Base-by-base conservation (phyloP, 495 filamentous ascomycete species). In the Xylaria curta region DNA sequence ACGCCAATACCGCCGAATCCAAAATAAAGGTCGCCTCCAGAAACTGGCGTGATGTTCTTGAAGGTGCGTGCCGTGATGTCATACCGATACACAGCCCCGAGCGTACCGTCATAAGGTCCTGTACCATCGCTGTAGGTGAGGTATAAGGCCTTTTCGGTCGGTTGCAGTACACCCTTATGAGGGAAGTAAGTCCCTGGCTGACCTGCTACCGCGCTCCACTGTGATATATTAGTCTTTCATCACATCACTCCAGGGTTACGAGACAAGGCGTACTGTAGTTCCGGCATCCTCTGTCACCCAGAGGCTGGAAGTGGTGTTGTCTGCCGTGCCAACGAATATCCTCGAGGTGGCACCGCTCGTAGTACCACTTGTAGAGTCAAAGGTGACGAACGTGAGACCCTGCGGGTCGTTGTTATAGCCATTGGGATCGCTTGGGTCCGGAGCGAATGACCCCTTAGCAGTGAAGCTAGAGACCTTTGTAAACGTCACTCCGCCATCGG, bases 1-100 rank as follows among this genome's bases (percentile, higher is more conserved):
- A 89, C 76, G 21, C 83, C 83, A 12, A 89, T 76, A 15, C 88
- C 88, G 31, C 88, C 88, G 66, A 87, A 90, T 7, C 88, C 88
- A 60, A 82, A 88, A 69, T 80, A 79, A 17, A 83, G 75, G 61
- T 83, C 81, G 6, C 71, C 69, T 36, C 81, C 82, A 1, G 79
- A 78, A 0, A 82, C 82, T 2, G 88, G 88, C 3, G 82, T 87
- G 72, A 89, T 90, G 68, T 90, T 80, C 36, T 80, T 86, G 86
- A 86, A 89, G 9, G 81, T 81, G 26, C 78, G 76, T 10, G 78
- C 80, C 24, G 83, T 73, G 26, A 88, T 81, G 53, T 88, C 83
- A 74, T 88, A 89, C 71, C 82, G 83, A 63, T 86, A 84, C 7
- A 90, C 85, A 21, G 76, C 82, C 40, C 88, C 88, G 21, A 76